phyloP scores from a whole-genome alignment of 2,329 filamentous ascomycete species.

The Zymoseptoria pseudotritici region DNA sequence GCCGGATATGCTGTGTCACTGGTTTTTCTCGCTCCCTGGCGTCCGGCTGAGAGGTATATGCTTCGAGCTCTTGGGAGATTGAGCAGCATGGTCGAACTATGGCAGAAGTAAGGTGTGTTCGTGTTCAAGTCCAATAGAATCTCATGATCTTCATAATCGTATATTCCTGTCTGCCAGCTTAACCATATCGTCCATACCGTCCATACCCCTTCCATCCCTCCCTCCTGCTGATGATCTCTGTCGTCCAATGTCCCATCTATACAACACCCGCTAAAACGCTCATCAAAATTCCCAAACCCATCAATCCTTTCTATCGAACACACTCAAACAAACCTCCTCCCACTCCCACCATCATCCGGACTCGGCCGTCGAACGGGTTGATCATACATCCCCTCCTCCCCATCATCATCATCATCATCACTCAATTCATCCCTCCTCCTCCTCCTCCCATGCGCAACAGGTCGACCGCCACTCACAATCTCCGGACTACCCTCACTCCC shows the following conservation, averaged over 20 bases:
- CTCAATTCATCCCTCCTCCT: slow-evolving; percentile 12
- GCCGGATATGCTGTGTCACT: too few species aligned
- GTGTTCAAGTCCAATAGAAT: too few species aligned
- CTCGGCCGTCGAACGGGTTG: slow-evolving; percentile 14
- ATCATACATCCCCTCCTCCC: slow-evolving; percentile 19
- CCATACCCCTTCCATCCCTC: too few species aligned
- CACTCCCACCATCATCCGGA: slow-evolving; percentile 6
- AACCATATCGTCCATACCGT: too few species aligned
- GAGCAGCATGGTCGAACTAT: too few species aligned
- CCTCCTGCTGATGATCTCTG: too few species aligned
- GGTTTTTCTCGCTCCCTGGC: too few species aligned
- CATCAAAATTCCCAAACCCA: background rate
- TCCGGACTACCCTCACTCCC: slow-evolving; percentile 26
- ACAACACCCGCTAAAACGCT: background rate
- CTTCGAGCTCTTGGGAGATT: too few species aligned
- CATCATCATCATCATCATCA: slow-evolving; percentile 16
- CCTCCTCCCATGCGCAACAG: slow-evolving; percentile 17
- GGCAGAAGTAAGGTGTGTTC: too few species aligned
- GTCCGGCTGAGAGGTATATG: too few species aligned
- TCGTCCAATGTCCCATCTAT: background rate
- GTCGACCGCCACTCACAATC: slow-evolving; percentile 16
- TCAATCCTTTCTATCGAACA: background rate
- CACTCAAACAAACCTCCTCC: slow-evolving; percentile 12
- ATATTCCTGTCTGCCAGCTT: too few species aligned
- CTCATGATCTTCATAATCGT: too few species aligned